phyloP scores from a whole-genome alignment of 179 eudicot species.

The Drosera spatulata region DNA sequence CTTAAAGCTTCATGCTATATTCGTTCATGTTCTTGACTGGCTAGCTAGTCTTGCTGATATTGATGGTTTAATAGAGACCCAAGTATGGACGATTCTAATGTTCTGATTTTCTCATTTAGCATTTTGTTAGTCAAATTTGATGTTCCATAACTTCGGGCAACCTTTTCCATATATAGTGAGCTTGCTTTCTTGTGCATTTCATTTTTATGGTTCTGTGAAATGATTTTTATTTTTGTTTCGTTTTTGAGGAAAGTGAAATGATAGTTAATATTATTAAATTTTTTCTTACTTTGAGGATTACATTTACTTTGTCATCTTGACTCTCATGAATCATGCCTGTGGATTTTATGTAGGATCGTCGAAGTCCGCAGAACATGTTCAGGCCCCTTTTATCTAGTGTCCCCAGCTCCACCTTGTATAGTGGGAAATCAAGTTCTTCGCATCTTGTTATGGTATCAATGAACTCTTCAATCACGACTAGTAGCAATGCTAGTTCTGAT shows the following conservation, averaged over 20 bases:
- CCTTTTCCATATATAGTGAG: too few relatives aligned
- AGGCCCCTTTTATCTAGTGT: constrained; percentile 97
- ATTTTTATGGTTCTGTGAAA: too few relatives aligned
- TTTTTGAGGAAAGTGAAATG: too few relatives aligned
- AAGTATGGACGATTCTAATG: too few relatives aligned
- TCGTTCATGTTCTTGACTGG: neutral
- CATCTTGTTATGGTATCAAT: constrained; percentile 49
- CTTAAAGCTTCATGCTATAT: neutral
- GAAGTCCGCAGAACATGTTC: constrained; percentile 93
- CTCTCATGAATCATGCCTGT: too few relatives aligned
- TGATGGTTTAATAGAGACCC: too few relatives aligned
- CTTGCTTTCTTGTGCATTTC: too few relatives aligned
- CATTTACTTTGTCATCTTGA: too few relatives aligned
- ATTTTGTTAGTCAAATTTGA: too few relatives aligned
- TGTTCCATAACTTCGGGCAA: too few relatives aligned
- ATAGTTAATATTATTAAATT: neutral
- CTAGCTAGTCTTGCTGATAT: neutral
- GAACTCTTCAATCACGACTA: constrained; percentile 83
- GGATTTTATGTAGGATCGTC: constrained; percentile 8
- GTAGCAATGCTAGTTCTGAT: constrained; percentile 92
- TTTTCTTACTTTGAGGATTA: neutral
- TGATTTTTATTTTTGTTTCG: too few relatives aligned
- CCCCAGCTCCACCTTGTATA: constrained; percentile 79
- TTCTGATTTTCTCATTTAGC: too few relatives aligned
- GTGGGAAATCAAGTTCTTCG: constrained; percentile 48